These are phyloP conservation scores for Stachybotrys elegans DNA, from an alignment of 2,329 filamentous ascomycete species.

Conservation along the genomic window DNA sequence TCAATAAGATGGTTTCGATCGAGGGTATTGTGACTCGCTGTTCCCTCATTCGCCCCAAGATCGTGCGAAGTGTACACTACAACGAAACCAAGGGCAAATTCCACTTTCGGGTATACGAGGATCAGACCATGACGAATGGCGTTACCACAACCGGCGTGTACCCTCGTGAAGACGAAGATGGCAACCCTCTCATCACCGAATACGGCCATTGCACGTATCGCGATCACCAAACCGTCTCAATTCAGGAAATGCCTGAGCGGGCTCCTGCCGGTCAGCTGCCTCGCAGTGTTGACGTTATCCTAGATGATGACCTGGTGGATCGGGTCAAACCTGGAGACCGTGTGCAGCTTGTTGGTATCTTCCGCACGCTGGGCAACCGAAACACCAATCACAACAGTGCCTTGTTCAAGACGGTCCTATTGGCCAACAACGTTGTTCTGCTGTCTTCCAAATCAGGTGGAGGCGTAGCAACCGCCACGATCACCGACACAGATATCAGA, in stretches of 20 bases:
- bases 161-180: constrained; percentile 87
- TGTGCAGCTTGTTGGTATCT: constrained; percentile 95
- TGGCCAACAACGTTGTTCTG: constrained; percentile 92
- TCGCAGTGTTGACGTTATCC: constrained; percentile 89
- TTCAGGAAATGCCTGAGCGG: constrained; percentile 98
- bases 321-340: constrained; percentile 91
- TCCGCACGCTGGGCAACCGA: constrained; percentile 87
- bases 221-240: constrained; percentile 95
- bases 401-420: constrained; percentile 87
- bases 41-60: constrained; percentile 90
- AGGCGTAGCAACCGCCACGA: constrained; percentile 83
- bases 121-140: constrained; percentile 96
- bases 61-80: constrained; percentile 98
- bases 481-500: constrained; percentile 94
- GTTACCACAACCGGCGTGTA: constrained; percentile 88
- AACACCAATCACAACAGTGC: constrained; percentile 88
- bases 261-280: constrained; percentile 94
- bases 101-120: constrained; percentile 82
- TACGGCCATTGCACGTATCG: constrained; percentile 95
- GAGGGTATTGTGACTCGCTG: constrained; percentile 97
- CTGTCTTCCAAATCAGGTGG: constrained; percentile 95
- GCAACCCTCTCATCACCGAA: constrained; percentile 88
- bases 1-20: constrained; percentile 95
- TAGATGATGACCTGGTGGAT: constrained; percentile 96
- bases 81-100: constrained; percentile 84